Conservation (phyloP, 192 early-diverging fungal genomes). For the Linnemannia elongata region DNA sequence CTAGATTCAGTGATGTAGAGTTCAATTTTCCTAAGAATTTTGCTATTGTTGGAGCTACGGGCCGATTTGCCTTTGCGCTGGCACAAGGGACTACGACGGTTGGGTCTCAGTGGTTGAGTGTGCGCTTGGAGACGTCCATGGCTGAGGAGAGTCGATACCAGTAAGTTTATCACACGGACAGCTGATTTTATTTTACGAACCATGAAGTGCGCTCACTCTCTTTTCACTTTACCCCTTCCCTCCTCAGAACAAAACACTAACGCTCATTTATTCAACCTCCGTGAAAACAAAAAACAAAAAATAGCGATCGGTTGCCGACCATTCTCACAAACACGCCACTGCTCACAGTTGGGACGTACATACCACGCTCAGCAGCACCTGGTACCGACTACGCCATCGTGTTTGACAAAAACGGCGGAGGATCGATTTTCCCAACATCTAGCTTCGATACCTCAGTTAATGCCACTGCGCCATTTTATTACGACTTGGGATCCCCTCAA, state of each 20-base stretch:
- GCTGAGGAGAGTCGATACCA: neutral
- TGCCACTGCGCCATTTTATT: neutral
- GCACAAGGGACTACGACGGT: neutral
- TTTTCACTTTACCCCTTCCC: too few relatives aligned
- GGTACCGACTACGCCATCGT: neutral
- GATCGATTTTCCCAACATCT: neutral
- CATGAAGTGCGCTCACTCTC: too few relatives aligned
- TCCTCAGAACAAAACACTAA: too few relatives aligned
- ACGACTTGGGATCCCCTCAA: neutral
- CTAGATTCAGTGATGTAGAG: neutral
- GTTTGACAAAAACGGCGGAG: neutral
- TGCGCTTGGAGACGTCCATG: neutral
- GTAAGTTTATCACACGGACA: neutral
- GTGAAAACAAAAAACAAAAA: neutral
- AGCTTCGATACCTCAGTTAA: neutral
- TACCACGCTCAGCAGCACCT: neutral
- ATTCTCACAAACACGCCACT: neutral
- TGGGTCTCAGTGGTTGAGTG: neutral
- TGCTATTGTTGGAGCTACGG: neutral
- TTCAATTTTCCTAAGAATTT: neutral
- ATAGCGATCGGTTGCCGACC: neutral
- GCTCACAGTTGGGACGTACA: neutral
- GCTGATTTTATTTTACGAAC: too few relatives aligned
- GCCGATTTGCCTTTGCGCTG: neutral
- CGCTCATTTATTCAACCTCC: too few relatives aligned